These are phyloP conservation scores for Pseudogymnoascus sp. DNA, from an alignment of 2,329 filamentous ascomycete genomes.

Conservation along the genomic window DNA sequence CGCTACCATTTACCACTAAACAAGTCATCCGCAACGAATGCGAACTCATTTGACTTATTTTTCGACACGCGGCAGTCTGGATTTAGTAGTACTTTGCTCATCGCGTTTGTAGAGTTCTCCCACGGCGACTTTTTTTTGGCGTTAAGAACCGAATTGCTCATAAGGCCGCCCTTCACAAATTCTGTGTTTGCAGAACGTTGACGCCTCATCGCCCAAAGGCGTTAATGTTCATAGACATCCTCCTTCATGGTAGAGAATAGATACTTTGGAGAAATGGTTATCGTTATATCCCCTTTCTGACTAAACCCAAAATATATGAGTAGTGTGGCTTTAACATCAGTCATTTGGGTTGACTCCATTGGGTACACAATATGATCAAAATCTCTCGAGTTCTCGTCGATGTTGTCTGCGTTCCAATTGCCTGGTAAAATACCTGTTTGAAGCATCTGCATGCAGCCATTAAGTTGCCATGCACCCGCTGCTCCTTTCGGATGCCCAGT, in stretches of 20 bases:
- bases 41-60: no score
- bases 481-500: slow-evolving; percentile 34
- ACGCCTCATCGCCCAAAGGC: neutral
- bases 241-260: slow-evolving; percentile 27
- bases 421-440: slow-evolving; percentile 29
- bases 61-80: no score
- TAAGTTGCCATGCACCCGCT: slow-evolving; percentile 33
- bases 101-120: neutral
- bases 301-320: slow-evolving; percentile 39
- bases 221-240: slow-evolving; percentile 14
- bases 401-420: no score
- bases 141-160: neutral
- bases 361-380: slow-evolving; percentile 32
- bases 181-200: neutral
- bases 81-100: no score
- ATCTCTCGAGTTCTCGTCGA: slow-evolving; percentile 27
- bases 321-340: slow-evolving; percentile 30
- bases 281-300: slow-evolving; percentile 35
- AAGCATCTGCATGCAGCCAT: slow-evolving; percentile 32
- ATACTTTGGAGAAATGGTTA: slow-evolving; percentile 32
- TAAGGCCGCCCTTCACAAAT: neutral
- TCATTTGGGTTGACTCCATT: slow-evolving; percentile 18
- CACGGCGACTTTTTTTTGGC: neutral
- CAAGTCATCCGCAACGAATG: no score
- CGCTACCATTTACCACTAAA: no score